These are phyloP conservation scores for Neurospora sp. DNA, from an alignment of 495 filamentous ascomycete species.

Conservation along the genomic window DNA sequence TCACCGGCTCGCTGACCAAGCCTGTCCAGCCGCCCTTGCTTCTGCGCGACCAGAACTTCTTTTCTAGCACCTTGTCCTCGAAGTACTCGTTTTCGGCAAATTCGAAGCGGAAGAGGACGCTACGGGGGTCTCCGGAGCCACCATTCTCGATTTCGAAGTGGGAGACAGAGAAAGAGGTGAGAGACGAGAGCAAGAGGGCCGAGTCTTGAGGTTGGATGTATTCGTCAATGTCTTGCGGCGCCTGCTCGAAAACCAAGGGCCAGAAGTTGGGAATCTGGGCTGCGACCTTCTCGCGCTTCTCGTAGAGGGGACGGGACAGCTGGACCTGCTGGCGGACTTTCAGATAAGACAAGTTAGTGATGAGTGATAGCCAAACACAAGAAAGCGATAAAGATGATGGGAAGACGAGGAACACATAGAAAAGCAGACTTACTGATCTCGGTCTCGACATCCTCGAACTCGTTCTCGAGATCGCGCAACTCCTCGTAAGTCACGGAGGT, in stretches of 20 bases:
- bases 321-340: conserved; percentile 48
- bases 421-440: conserved; percentile 50
- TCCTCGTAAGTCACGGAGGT: conserved; percentile 42
- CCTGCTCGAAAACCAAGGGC: conserved; percentile 75
- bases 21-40: conserved; percentile 56
- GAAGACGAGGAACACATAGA: background rate
- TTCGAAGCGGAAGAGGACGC: conserved; percentile 48
- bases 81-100: conserved; percentile 68
- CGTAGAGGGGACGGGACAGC: conserved; percentile 52
- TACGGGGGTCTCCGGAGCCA: conserved; percentile 52
- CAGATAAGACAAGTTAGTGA: background rate
- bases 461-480: conserved; percentile 53
- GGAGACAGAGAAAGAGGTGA: conserved; percentile 55
- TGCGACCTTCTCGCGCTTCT: conserved; percentile 58
- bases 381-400: background rate
- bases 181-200: conserved; percentile 48
- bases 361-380: background rate
- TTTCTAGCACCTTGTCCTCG: conserved; percentile 62
- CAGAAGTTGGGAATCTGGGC: conserved; percentile 74
- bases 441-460: conserved; percentile 60
- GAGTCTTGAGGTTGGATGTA: conserved; percentile 73
- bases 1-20: conserved; percentile 74
- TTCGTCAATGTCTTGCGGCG: conserved; percentile 73
- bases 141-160: conserved; percentile 63
- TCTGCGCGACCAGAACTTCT: conserved; percentile 78